Evolutionary conservation across 495 filamentous ascomycete species (phyloP).

Genomic region (Penicillium crystallinum): DNA sequence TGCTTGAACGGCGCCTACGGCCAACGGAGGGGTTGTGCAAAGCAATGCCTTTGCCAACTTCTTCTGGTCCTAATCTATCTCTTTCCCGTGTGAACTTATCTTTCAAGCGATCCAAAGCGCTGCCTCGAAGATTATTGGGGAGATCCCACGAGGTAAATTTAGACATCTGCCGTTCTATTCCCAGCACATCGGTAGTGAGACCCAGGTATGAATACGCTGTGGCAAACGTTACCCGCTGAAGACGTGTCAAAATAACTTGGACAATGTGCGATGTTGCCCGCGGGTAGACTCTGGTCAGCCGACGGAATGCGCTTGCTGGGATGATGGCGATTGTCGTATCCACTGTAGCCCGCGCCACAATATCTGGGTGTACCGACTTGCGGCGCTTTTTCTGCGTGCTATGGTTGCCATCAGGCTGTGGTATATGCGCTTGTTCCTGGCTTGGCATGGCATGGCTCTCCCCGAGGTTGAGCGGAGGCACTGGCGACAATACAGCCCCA

Average conservation of each 20-base stretch:
- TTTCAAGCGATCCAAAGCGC: conserved; percentile 79
- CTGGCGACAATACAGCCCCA: conserved; percentile 39
- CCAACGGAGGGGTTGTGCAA: conserved; percentile 75
- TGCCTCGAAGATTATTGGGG: conserved; percentile 84
- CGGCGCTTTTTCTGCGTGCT: conserved; percentile 30
- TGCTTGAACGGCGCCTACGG: conserved; percentile 66
- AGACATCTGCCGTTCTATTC: conserved; percentile 87
- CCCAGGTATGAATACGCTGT: conserved; percentile 94
- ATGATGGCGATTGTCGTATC: conserved; percentile 99
- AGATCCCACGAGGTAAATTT: conserved; percentile 87
- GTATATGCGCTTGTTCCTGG: conserved; percentile 15
- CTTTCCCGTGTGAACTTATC: conserved; percentile 85
- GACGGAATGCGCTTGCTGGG: conserved; percentile 88
- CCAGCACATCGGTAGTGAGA: conserved; percentile 80
- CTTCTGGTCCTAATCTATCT: conserved; percentile 78
- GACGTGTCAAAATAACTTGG: conserved; percentile 88
- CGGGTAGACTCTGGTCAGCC: conserved; percentile 90
- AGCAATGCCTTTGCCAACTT: conserved; percentile 89
- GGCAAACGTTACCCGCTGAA: conserved; percentile 89
- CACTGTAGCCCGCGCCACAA: conserved; percentile 91
- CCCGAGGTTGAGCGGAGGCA: conserved; percentile 74
- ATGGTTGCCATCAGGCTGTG: conserved; percentile 3
- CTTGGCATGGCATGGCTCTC: conserved; percentile 29
- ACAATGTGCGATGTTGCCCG: conserved; percentile 96
- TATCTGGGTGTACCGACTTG: conserved; percentile 90